These are phyloP conservation scores for Phytopythium aichiense DNA, from an alignment of 352 stramenopile species.

Conservation along the genomic window DNA sequence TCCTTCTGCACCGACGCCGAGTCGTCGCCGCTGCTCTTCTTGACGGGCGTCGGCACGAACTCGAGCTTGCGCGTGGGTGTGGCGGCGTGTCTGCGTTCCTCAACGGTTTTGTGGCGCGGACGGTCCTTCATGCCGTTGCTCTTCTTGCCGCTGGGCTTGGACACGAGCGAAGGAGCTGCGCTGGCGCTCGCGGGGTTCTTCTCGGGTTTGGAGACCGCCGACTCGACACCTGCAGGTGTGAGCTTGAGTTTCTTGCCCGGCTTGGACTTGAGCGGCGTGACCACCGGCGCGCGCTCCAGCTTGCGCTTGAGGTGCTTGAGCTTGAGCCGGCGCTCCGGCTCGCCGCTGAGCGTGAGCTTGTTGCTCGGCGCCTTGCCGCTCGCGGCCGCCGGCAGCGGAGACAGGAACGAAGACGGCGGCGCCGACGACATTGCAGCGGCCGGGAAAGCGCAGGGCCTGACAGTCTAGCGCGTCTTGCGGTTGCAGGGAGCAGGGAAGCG, in stretches of 20 bases:
- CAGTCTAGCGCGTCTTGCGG: not conserved
- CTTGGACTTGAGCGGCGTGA: constrained; percentile 11
- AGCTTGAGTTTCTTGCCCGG: constrained; percentile 26
- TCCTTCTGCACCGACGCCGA: constrained; percentile 4
- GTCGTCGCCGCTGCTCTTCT: constrained; percentile 4
- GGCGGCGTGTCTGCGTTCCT: not conserved
- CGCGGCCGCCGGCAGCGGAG: constrained; percentile 16
- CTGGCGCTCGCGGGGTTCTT: constrained; percentile 11
- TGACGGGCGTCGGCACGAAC: constrained; percentile 38
- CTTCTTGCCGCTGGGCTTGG: not conserved
- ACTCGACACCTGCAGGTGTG: not conserved
- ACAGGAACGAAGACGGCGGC: constrained; percentile 32
- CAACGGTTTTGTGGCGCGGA: not conserved
- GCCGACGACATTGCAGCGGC: not conserved
- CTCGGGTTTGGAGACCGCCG: constrained; percentile 1
- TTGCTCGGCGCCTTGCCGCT: constrained; percentile 19
- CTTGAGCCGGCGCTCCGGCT: constrained; percentile 20
- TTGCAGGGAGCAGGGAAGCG: not conserved
- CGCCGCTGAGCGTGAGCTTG: constrained; percentile 32
- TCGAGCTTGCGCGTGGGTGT: constrained; percentile 40
- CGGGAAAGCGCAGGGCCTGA: not conserved
- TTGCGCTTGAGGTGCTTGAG: constrained; percentile 31
- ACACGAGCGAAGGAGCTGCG: not conserved
- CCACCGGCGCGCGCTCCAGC: constrained; percentile 16
- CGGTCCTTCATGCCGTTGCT: not conserved